Evolutionary conservation across 768 basidiomycete species (phyloP).

Genomic region (Podaxis rugospora): DNA sequence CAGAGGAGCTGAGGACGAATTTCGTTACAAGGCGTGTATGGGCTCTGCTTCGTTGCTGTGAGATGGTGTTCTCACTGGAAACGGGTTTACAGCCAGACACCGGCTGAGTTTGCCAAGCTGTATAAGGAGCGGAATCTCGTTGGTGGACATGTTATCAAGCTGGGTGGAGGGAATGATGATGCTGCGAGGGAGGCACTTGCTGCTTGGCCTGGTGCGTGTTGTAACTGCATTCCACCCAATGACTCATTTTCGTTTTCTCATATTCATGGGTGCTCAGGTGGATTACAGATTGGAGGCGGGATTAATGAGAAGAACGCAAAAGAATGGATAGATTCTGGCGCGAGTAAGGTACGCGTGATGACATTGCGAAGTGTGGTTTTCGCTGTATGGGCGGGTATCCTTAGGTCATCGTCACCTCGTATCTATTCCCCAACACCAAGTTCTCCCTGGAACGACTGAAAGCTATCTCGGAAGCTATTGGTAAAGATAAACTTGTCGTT

Average conservation of each 20-base stretch:
- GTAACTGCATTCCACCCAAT: not conserved
- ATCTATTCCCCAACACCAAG: slow-evolving; percentile 80
- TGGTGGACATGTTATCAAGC: slow-evolving; percentile 95
- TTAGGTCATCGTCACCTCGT: slow-evolving; percentile 97
- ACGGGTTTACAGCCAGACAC: slow-evolving; percentile 51
- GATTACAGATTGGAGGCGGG: slow-evolving; percentile 90
- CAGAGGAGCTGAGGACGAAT: slow-evolving; percentile 72
- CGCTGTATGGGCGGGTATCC: not conserved
- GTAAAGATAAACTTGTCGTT: slow-evolving; percentile 86
- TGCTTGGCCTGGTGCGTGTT: slow-evolving; percentile 72
- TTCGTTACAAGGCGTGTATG: slow-evolving; percentile 78
- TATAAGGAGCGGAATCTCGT: slow-evolving; percentile 65
- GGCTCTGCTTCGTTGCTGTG: slow-evolving; percentile 6
- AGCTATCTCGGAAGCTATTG: slow-evolving; percentile 56
- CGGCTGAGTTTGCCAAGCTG: slow-evolving; percentile 74
- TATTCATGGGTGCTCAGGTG: slow-evolving; percentile 38
- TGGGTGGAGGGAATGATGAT: slow-evolving; percentile 84
- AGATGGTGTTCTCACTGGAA: not conserved
- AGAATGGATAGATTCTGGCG: slow-evolving; percentile 84
- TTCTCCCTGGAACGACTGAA: slow-evolving; percentile 75
- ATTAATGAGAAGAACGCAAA: slow-evolving; percentile 78
- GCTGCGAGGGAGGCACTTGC: slow-evolving; percentile 82
- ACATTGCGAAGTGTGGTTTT: not conserved
- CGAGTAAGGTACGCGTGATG: slow-evolving; percentile 61
- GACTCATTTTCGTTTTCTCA: not conserved